Conservation (phyloP, 208 protist genomes). For the Crithidia thermophila region DNA sequence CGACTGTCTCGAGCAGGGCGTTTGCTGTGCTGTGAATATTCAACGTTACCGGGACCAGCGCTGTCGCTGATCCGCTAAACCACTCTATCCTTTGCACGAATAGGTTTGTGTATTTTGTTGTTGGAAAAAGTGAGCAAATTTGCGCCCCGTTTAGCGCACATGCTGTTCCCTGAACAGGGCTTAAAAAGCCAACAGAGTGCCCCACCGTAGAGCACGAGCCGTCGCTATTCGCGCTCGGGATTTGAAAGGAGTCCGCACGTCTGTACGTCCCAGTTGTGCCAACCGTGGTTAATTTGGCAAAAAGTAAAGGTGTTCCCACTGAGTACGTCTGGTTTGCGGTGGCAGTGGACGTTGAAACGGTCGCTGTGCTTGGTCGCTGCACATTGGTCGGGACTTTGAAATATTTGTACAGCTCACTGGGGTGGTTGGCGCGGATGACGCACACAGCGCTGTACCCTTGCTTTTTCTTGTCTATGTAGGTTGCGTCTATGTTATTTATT, state of each 20-base stretch:
- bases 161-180: conserved; percentile 45
- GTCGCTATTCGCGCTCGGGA: conserved; percentile 38
- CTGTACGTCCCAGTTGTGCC: conserved; percentile 25
- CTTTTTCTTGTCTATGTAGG: conserved; percentile 43
- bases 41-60: conserved; percentile 39
- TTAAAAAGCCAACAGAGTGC: conserved; percentile 49
- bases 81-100: conserved; percentile 37
- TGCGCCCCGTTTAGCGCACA: conserved; percentile 52
- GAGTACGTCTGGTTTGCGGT: conserved; percentile 12
- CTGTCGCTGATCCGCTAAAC: conserved; percentile 1
- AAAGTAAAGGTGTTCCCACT: conserved; percentile 33
- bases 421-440: conserved; percentile 67
- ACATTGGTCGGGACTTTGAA: conserved; percentile 62
- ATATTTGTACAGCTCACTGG: conserved; percentile 62
- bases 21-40: conserved; percentile 35
- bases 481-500: conserved; percentile 47
- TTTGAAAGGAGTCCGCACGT: conserved; percentile 37
- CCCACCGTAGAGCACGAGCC: conserved; percentile 48
- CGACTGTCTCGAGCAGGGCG: conserved; percentile 34
- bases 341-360: background rate
- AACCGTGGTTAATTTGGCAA: conserved; percentile 33
- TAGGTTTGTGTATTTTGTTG: conserved; percentile 47
- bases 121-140: conserved; percentile 49
- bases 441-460: conserved; percentile 50
- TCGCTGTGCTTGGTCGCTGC: conserved; percentile 25